Evolutionary conservation across 768 basidiomycete genomes (phyloP).

Genomic region (Phlegmacium glaucopus): DNA sequence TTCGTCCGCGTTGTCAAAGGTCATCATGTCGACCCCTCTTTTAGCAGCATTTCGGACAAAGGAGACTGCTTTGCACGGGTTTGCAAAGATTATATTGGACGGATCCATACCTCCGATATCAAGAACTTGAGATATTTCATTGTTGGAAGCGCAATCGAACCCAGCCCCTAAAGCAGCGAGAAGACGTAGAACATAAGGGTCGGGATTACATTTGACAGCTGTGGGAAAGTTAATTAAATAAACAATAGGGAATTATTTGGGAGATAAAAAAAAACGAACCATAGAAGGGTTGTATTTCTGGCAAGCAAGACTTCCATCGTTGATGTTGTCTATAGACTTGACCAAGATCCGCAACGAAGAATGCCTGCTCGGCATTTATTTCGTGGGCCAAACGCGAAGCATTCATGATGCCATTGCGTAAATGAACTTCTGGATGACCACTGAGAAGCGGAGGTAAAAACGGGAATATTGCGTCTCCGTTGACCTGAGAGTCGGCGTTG

Average conservation of each 20-base stretch:
- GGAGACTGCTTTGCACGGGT: conserved; percentile 96
- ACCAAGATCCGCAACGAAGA: conserved; percentile 93
- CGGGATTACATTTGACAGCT: conserved; percentile 99
- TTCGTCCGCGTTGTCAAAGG: conserved; percentile 97
- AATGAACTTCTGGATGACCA: conserved; percentile 72
- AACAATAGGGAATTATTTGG: conserved; percentile 6
- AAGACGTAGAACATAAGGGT: conserved; percentile 89
- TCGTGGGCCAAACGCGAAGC: conserved; percentile 52
- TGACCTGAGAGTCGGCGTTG: conserved; percentile 15
- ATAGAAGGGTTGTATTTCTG: conserved; percentile 91
- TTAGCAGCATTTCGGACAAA: conserved; percentile 86
- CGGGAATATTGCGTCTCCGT: conserved; percentile 49
- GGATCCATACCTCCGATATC: conserved; percentile 71
- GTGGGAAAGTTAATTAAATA: conserved; percentile 19
- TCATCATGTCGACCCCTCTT: conserved; percentile 87
- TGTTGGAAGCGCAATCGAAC: conserved; percentile 96
- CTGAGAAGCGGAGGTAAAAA: conserved; percentile 62
- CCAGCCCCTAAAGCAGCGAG: conserved; percentile 88
- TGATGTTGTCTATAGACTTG: conserved; percentile 82
- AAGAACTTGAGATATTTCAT: conserved; percentile 84
- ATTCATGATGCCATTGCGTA: conserved; percentile 73
- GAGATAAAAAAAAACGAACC: conserved; percentile 46
- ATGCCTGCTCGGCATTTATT: conserved; percentile 86
- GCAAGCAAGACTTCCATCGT: conserved; percentile 75
- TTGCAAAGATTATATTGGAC: conserved; percentile 91